phyloP scores from a whole-genome alignment of 2,329 filamentous ascomycete genomes.

The Hirsutella thompsonii region DNA sequence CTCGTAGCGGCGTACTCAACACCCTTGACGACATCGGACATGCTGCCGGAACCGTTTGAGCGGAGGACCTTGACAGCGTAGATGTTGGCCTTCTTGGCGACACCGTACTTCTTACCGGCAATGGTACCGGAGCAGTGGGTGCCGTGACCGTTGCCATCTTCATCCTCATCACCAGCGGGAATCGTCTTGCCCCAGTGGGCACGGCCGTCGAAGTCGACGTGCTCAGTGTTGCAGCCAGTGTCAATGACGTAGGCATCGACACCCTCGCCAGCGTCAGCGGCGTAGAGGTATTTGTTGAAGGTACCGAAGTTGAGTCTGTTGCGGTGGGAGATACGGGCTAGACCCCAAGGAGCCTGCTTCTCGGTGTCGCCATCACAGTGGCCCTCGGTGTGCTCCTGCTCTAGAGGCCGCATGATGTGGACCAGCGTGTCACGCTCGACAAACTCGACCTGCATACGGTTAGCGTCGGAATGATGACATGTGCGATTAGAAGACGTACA shows the following conservation, averaged over 20 bases:
- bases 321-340: constrained; percentile 95
- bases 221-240: constrained; percentile 85
- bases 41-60: constrained; percentile 94
- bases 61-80: constrained; percentile 97
- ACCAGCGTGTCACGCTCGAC: constrained; percentile 93
- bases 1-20: constrained; percentile 84
- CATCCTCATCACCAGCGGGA: constrained; percentile 68
- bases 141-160: constrained; percentile 94
- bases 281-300: constrained; percentile 98
- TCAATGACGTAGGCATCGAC: constrained; percentile 99
- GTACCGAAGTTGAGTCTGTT: constrained; percentile 74
- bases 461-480: neutral
- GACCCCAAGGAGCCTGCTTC: constrained; percentile 95
- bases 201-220: constrained; percentile 95
- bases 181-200: constrained; percentile 97
- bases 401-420: constrained; percentile 54
- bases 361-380: constrained; percentile 51
- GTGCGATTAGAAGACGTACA: constrained; percentile 50
- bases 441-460: constrained; percentile 66
- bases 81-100: constrained; percentile 95
- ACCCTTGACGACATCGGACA: constrained; percentile 98
- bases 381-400: constrained; percentile 22
- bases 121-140: constrained; percentile 99
- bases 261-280: constrained; percentile 81
- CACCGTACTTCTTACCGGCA: constrained; percentile 96